A percentile compares a stretch with the other conserved stretches of the same genome.
phyloP scores from a whole-genome alignment of 1,284 basidiomycete genomes.

The Ganoderma meredithae region DNA sequence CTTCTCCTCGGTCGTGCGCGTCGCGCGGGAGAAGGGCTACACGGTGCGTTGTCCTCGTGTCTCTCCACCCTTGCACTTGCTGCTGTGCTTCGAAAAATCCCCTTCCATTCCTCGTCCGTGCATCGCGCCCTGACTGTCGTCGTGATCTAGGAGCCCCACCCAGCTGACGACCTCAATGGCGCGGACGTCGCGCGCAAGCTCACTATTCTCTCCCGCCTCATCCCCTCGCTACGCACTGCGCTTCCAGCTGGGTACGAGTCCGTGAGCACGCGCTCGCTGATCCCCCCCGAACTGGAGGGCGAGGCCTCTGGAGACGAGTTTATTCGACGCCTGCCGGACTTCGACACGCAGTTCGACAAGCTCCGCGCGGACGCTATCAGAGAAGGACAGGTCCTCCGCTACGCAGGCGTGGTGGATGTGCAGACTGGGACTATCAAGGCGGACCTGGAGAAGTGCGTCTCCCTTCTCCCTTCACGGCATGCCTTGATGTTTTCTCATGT shows the following conservation, averaged over 20 bases:
- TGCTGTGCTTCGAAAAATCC: background rate
- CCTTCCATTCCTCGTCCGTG: background rate
- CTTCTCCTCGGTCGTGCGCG: slow-evolving; percentile 91
- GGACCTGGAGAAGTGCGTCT: slow-evolving; percentile 80
- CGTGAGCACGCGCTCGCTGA: slow-evolving; percentile 87
- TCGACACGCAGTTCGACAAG: slow-evolving; percentile 83
- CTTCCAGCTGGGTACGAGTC: slow-evolving; percentile 79
- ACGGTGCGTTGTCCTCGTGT: slow-evolving; percentile 63
- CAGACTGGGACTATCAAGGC: slow-evolving; percentile 81
- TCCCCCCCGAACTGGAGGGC: slow-evolving; percentile 78
- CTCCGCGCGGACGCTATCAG: slow-evolving; percentile 80
- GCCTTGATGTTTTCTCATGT: slow-evolving; percentile 3
- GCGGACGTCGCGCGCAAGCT: slow-evolving; percentile 98
- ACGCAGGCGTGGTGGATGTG: slow-evolving; percentile 95
- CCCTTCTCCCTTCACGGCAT: background rate
- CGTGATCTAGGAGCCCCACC: slow-evolving; percentile 86
- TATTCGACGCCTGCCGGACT: slow-evolving; percentile 81
- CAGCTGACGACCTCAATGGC: slow-evolving; percentile 95
- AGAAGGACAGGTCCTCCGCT: slow-evolving; percentile 87
- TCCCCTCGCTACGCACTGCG: slow-evolving; percentile 60
- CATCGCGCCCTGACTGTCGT: background rate
- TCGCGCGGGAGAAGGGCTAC: slow-evolving; percentile 93
- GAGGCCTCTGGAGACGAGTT: slow-evolving; percentile 84
- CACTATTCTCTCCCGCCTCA: slow-evolving; percentile 89
- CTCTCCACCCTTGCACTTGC: background rate